phyloP scores from a whole-genome alignment of 2,329 filamentous ascomycete genomes.

The Fonsecaea nubica region DNA sequence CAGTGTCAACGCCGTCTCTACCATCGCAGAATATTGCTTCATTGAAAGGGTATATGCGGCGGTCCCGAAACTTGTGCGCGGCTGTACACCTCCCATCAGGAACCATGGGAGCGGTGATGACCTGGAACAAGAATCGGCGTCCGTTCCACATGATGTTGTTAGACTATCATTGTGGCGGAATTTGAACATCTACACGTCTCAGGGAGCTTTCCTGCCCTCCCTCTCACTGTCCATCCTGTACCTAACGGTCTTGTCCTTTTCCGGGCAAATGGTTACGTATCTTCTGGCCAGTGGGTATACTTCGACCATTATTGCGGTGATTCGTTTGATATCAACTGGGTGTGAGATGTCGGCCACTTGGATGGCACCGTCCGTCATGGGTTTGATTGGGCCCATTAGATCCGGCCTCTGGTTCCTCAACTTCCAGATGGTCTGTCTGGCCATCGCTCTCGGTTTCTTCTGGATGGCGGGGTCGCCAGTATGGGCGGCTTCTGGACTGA shows the following conservation, averaged over 20 bases:
- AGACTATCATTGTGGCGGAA: not conserved
- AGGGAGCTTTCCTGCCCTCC: slow-evolving; percentile 52
- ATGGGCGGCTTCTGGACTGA: slow-evolving; percentile 56
- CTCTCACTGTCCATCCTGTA: slow-evolving; percentile 60
- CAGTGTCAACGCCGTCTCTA: slow-evolving; percentile 51
- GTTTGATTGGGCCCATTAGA: slow-evolving; percentile 64
- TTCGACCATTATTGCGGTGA: slow-evolving; percentile 55
- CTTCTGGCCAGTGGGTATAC: slow-evolving; percentile 57
- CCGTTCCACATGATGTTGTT: not conserved
- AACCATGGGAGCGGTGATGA: not conserved
- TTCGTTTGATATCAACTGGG: slow-evolving; percentile 55
- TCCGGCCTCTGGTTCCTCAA: slow-evolving; percentile 73
- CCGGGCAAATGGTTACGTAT: slow-evolving; percentile 63
- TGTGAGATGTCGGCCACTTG: slow-evolving; percentile 63
- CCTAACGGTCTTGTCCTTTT: slow-evolving; percentile 62
- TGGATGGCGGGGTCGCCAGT: slow-evolving; percentile 45
- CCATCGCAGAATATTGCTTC: slow-evolving; percentile 50
- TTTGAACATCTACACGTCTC: slow-evolving; percentile 35
- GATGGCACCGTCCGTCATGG: slow-evolving; percentile 58
- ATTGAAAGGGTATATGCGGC: slow-evolving; percentile 38
- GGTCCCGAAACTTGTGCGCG: not conserved
- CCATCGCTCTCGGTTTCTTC: slow-evolving; percentile 54
- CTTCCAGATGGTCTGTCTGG: slow-evolving; percentile 68
- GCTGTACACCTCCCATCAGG: slow-evolving; percentile 2
- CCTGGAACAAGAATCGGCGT: not conserved